Base-by-base conservation (phyloP, 164 flowering plant genomes). In the Annona squamosa region DNA sequence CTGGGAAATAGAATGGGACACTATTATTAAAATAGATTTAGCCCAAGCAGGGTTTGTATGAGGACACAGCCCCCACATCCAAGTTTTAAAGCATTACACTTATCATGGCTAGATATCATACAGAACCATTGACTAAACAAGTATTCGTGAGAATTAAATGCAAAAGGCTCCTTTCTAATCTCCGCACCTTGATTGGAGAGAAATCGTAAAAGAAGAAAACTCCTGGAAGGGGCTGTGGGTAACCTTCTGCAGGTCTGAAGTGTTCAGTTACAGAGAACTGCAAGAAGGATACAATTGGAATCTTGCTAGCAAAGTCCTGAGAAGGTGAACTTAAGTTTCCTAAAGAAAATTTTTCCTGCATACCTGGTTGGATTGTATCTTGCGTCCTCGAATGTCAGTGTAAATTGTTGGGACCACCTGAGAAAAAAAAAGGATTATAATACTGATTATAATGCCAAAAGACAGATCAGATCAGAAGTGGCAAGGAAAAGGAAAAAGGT, bases 321-420 rank as follows among this genome's bases (percentile, higher is more conserved):
- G 17, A 74, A 9, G 66, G 19, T 12, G 45, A 4, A 67, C 41
- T n/a, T 66, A 3, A 7, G 46, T 19, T 7, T 48, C 52, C 42
- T 10, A n/a, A 73, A 70, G 17, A 46, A 57, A 7, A 16, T 52
- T 41, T 45, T 19, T 67, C 26, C 16, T 48, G 37, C 37, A 26
- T 76, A 88, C 93, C 96, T 89, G 93, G 78, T 91, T 91, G 66
- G 93, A 88, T 65, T 84, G 82, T 43, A 89, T 77, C 66, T 79
- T 85, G 71, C 79, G 88, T 4, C 94, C 97, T 72, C 81, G 81
- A n/a, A 87, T 82, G 74, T 87, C 85, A 6, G 88, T 88, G 82
- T 94, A 94, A 74, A 88, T 76, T 3, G 94, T 94, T 42, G 98
- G 98, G 63, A 94, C 98, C 47, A 94, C 97, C 98, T 94, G 86